Percentiles rank a stretch among this genome's conserved stretches.
phyloP scores from a whole-genome alignment of 768 basidiomycete genomes.

The Trametes meyenii region DNA sequence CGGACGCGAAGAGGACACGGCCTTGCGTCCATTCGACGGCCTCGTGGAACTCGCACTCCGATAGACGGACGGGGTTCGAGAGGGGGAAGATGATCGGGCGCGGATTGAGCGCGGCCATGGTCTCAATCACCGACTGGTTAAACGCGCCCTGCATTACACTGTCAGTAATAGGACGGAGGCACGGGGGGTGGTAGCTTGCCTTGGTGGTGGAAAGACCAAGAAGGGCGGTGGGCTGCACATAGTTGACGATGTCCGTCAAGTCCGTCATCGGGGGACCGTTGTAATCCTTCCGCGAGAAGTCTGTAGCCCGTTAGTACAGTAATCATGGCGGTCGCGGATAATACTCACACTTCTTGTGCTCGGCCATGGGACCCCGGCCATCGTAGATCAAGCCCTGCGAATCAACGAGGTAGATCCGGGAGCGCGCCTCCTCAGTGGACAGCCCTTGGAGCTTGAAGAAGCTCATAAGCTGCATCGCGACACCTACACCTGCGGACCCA shows the following conservation, averaged over 20 bases:
- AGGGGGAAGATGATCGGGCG: conserved; percentile 92
- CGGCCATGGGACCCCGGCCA: conserved; percentile 69
- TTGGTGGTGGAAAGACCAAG: conserved; percentile 88
- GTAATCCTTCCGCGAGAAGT: conserved; percentile 84
- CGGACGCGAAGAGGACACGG: conserved; percentile 81
- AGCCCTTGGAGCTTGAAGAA: conserved; percentile 87
- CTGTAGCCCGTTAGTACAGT: conserved; percentile 37
- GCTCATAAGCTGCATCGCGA: conserved; percentile 84
- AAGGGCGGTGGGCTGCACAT: conserved; percentile 86
- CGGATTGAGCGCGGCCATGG: conserved; percentile 79
- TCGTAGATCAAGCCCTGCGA: conserved; percentile 85
- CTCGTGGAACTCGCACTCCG: conserved; percentile 79
- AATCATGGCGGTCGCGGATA: background rate
- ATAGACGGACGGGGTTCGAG: conserved; percentile 83
- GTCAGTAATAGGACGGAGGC: background rate
- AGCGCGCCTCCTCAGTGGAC: conserved; percentile 73
- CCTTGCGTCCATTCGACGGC: conserved; percentile 76
- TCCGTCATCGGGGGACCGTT: conserved; percentile 72
- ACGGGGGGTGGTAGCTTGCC: conserved; percentile 36
- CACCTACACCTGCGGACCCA: conserved; percentile 90
- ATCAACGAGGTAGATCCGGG: conserved; percentile 81
- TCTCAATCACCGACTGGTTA: conserved; percentile 64
- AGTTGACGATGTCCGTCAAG: conserved; percentile 75
- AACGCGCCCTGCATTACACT: conserved; percentile 64
- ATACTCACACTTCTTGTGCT: conserved; percentile 78